A percentile compares a stretch with the other conserved stretches of the same genome.
Evolutionary conservation across 805 yeast genomes (phyloP).

Genomic region (Cyberlindnera mycetangii): DNA sequence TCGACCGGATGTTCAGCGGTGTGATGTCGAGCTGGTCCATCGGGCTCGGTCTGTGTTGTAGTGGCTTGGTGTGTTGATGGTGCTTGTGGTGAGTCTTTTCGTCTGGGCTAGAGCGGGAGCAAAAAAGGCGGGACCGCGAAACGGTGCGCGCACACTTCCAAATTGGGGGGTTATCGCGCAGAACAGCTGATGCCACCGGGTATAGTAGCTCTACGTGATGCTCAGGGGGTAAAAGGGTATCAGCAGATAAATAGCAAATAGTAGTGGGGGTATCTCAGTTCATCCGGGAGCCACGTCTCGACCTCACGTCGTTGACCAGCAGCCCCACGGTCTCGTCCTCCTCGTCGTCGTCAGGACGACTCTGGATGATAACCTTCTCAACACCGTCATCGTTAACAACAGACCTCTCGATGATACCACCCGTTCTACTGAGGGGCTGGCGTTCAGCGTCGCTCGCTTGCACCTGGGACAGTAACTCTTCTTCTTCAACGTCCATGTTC

Average conservation of each 20-base stretch:
- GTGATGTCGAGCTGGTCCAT: neutral
- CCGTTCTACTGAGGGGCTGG: slow-evolving; percentile 27
- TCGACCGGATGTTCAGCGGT: neutral
- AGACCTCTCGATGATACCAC: slow-evolving; percentile 63
- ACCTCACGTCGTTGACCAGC: slow-evolving; percentile 3
- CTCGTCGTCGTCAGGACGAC: slow-evolving; percentile 39
- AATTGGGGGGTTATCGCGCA: too few species aligned
- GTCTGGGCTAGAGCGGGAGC: too few species aligned
- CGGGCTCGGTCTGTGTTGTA: too few species aligned
- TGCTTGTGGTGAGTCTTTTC: too few species aligned
- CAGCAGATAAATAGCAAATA: neutral
- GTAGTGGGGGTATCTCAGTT: too few species aligned
- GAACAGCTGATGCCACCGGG: too few species aligned
- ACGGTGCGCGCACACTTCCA: too few species aligned
- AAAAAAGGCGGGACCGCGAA: too few species aligned
- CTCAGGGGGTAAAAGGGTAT: too few species aligned
- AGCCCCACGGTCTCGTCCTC: slow-evolving; percentile 8
- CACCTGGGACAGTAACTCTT: neutral
- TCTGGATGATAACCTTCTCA: slow-evolving; percentile 80
- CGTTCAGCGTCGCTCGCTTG: slow-evolving; percentile 9
- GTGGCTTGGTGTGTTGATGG: too few species aligned
- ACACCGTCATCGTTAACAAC: slow-evolving; percentile 83
- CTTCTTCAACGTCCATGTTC: neutral
- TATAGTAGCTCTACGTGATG: too few species aligned
- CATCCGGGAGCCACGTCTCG: slow-evolving; percentile 6